These are phyloP conservation scores for Trichomonascus vanleenenianus DNA, from an alignment of 805 yeast genomes.

Conservation along the genomic window DNA sequence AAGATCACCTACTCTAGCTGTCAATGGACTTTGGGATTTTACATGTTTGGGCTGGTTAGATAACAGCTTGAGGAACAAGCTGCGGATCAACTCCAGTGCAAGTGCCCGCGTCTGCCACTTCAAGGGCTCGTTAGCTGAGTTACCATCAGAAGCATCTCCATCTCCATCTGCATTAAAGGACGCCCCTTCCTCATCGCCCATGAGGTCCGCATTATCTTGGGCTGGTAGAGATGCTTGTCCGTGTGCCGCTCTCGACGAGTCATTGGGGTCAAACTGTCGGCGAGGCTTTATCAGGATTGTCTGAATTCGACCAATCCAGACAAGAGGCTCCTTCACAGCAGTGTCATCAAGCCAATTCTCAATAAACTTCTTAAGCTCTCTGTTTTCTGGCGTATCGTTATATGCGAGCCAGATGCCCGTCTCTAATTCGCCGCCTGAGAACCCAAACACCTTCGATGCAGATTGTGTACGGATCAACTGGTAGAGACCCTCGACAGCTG, in stretches of 20 bases:
- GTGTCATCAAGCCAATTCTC: conserved; percentile 54
- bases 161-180: conserved; percentile 17
- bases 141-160: conserved; percentile 13
- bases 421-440: conserved; percentile 37
- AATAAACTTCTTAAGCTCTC: conserved; percentile 39
- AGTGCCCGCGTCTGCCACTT: conserved; percentile 38
- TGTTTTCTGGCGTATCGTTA: conserved; percentile 39
- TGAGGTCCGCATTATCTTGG: conserved; percentile 11
- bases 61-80: conserved; percentile 19
- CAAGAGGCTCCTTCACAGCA: conserved; percentile 31
- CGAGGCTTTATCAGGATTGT: conserved; percentile 35
- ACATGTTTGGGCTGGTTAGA: conserved; percentile 16
- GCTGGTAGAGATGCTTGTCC: conserved; percentile 14
- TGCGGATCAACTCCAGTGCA: conserved; percentile 28
- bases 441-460: conserved; percentile 33
- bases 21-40: conserved; percentile 19
- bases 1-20: conserved; percentile 41
- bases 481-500: conserved; percentile 48
- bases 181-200: conserved; percentile 42
- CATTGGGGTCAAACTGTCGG: conserved; percentile 30
- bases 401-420: conserved; percentile 54
- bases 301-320: conserved; percentile 55
- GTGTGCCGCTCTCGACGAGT: neutral
- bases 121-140: conserved; percentile 28
- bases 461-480: conserved; percentile 52